Conservation (phyloP, 768 basidiomycete genomes). For the Asterophora parasitica region DNA sequence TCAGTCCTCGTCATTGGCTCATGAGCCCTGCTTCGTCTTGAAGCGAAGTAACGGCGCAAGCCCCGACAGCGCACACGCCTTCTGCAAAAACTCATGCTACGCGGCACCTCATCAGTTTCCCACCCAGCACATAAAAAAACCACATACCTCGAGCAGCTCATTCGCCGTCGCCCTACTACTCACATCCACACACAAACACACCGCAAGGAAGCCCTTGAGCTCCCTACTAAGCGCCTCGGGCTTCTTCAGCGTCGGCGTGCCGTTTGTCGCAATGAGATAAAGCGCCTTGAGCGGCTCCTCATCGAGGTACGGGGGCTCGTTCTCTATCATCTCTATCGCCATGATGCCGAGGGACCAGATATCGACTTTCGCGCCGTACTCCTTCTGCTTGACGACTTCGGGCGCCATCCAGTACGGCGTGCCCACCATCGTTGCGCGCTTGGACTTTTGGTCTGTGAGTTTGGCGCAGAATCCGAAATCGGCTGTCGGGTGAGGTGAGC, state of each 20-base stretch:
- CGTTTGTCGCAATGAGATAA: slow-evolving; percentile 96
- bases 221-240: slow-evolving; percentile 89
- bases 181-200: slow-evolving; percentile 98
- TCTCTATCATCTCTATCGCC: slow-evolving; percentile 99
- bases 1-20: slow-evolving; percentile 9
- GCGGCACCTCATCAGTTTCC: slow-evolving; percentile 9
- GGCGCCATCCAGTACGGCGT: slow-evolving; percentile 99
- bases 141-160: slow-evolving; percentile 75
- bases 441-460: slow-evolving; percentile 92
- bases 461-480: slow-evolving; percentile 98
- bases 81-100: slow-evolving; percentile 92
- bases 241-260: slow-evolving; percentile 95
- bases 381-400: slow-evolving; percentile 97
- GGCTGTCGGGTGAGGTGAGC: no score
- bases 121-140: slow-evolving; percentile 2
- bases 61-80: slow-evolving; percentile 77
- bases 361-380: slow-evolving; percentile 94
- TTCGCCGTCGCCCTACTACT: slow-evolving; percentile 86
- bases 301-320: slow-evolving; percentile 92
- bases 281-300: slow-evolving; percentile 93
- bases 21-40: slow-evolving; percentile 59
- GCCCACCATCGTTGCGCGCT: slow-evolving; percentile 97
- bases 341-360: slow-evolving; percentile 98
- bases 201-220: slow-evolving; percentile 93
- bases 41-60: slow-evolving; percentile 84